Evolutionary conservation across 768 basidiomycete genomes (phyloP).

Genomic region (Boletellus emodensis): DNA sequence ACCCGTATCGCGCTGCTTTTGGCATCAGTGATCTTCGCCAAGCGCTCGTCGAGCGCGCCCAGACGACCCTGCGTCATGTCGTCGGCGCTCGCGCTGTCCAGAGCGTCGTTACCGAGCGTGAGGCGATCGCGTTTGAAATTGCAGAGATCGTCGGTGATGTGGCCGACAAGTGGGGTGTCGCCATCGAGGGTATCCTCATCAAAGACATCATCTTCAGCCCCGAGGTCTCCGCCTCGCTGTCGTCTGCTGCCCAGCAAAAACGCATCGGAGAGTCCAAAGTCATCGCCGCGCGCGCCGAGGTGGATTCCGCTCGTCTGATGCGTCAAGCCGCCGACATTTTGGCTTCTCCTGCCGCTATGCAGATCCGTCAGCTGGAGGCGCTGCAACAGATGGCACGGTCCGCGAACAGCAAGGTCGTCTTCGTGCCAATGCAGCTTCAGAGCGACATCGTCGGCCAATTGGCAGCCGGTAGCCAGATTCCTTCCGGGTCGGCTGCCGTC

Average conservation of each 20-base stretch:
- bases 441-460: slow-evolving; percentile 61
- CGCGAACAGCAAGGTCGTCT: slow-evolving; percentile 86
- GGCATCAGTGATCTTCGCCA: slow-evolving; percentile 88
- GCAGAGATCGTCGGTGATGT: slow-evolving; percentile 93
- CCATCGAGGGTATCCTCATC: slow-evolving; percentile 94
- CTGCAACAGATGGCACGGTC: slow-evolving; percentile 93
- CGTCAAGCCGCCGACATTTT: slow-evolving; percentile 94
- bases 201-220: slow-evolving; percentile 92
- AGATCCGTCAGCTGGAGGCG: slow-evolving; percentile 94
- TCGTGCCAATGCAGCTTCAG: slow-evolving; percentile 90
- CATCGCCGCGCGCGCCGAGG: slow-evolving; percentile 93
- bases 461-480: slow-evolving; percentile 14
- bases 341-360: slow-evolving; percentile 95
- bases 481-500: slow-evolving; percentile 20
- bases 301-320: slow-evolving; percentile 93
- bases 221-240: slow-evolving; percentile 87
- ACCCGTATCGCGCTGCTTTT: slow-evolving; percentile 91
- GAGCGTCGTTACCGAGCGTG: slow-evolving; percentile 93
- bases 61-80: slow-evolving; percentile 96
- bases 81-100: slow-evolving; percentile 95
- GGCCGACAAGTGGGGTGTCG: slow-evolving; percentile 95
- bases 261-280: slow-evolving; percentile 95
- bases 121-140: slow-evolving; percentile 94
- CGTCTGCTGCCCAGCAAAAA: slow-evolving; percentile 95
- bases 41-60: slow-evolving; percentile 79